Evolutionary conservation across 163 green algal species (phyloP).

Genomic region (Coccomyxa subellipsoidea): DNA sequence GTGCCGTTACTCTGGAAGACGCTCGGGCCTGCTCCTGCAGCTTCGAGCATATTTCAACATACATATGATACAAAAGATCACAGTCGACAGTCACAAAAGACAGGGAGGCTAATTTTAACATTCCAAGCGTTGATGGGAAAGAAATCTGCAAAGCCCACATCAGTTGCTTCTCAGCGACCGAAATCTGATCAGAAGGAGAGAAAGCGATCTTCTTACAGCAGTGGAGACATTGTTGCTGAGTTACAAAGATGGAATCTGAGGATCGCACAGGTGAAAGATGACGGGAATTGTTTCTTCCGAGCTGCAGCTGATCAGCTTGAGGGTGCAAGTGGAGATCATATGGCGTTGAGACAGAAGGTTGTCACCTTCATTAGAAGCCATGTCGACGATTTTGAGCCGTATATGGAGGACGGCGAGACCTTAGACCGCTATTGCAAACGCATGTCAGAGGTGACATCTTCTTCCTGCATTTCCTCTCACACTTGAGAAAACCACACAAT

Average conservation of each 20-base stretch:
- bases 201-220: neutral
- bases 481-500: too few species aligned
- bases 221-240: neutral
- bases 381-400: conserved; percentile 56
- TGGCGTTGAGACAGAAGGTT: conserved; percentile 30
- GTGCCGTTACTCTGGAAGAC: too few species aligned
- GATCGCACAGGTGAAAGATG: neutral
- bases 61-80: too few species aligned
- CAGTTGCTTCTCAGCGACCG: neutral
- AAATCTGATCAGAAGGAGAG: neutral
- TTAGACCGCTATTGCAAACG: conserved; percentile 56
- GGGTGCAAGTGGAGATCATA: conserved; percentile 19
- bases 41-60: too few species aligned
- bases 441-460: conserved; percentile 33
- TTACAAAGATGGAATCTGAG: neutral
- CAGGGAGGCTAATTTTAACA: too few species aligned
- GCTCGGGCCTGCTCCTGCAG: too few species aligned
- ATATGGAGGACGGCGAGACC: conserved; percentile 64
- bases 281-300: conserved; percentile 21
- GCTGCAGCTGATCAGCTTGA: conserved; percentile 11
- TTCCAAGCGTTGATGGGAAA: neutral
- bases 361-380: conserved; percentile 47
- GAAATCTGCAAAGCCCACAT: neutral
- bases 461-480: too few species aligned
- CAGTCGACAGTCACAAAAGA: too few species aligned